Evolutionary conservation across 2,329 filamentous ascomycete genomes (phyloP).

Genomic region (Ascochyta viciae-villosae): DNA sequence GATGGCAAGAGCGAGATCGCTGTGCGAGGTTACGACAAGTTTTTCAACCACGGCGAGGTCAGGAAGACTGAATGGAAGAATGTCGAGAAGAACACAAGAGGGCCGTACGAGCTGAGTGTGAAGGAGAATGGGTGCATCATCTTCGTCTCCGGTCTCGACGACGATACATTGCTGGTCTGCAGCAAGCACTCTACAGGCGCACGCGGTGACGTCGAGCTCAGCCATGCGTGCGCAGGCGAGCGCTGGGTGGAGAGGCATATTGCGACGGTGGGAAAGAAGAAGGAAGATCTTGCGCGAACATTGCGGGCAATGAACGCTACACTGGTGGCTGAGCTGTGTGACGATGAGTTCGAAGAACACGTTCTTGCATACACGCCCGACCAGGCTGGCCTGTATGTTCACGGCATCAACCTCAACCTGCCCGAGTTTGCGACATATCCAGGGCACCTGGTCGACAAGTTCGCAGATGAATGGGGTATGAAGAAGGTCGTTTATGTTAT

Average conservation of each 20-base stretch:
- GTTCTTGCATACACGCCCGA: conserved; percentile 87
- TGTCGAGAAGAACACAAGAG: conserved; percentile 76
- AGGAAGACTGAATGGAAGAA: conserved; percentile 81
- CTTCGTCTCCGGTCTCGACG: conserved; percentile 90
- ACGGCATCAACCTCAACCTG: conserved; percentile 95
- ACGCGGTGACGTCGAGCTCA: conserved; percentile 73
- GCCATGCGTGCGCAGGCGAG: conserved; percentile 87
- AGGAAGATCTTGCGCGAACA: conserved; percentile 77
- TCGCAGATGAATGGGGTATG: conserved; percentile 93
- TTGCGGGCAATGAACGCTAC: conserved; percentile 86
- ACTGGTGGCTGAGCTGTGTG: conserved; percentile 93
- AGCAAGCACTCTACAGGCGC: conserved; percentile 96
- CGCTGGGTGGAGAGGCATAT: conserved; percentile 82
- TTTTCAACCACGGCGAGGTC: conserved; percentile 93
- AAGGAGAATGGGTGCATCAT: conserved; percentile 99
- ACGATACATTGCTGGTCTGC: conserved; percentile 91
- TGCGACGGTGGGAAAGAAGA: conserved; percentile 75
- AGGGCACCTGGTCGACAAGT: conserved; percentile 80
- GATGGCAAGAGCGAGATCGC: conserved; percentile 77
- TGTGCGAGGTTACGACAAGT: conserved; percentile 95
- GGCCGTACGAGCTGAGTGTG: conserved; percentile 92
- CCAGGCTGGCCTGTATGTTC: conserved; percentile 87
- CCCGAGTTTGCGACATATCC: conserved; percentile 90
- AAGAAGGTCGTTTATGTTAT: conserved; percentile 82
- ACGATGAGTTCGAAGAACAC: conserved; percentile 96